phyloP scores from a whole-genome alignment of 441 rosid genomes.

The Euphorbia celastroides region DNA sequence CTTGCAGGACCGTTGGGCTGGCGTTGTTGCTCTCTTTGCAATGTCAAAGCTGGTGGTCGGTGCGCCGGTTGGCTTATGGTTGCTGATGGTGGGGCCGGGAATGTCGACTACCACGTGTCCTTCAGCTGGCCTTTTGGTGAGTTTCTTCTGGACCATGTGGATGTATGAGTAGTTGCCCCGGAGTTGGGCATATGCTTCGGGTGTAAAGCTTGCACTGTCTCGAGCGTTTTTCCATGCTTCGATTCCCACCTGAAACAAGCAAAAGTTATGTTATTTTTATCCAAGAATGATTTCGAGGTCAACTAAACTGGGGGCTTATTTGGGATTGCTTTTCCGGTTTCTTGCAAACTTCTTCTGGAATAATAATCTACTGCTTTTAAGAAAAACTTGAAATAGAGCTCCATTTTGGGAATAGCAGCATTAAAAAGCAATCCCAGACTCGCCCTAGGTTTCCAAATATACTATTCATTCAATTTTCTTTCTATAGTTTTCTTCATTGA shows the following conservation, averaged over 20 bases:
- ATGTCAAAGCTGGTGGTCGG: slow-evolving; percentile 43
- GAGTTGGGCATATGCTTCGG: slow-evolving; percentile 85
- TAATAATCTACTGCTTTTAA: too few relatives aligned
- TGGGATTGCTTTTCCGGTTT: too few relatives aligned
- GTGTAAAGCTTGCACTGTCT: slow-evolving; percentile 82
- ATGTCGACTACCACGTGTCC: slow-evolving; percentile 64
- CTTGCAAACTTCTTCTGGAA: too few relatives aligned
- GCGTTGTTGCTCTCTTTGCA: slow-evolving; percentile 24
- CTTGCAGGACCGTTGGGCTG: slow-evolving; percentile 40
- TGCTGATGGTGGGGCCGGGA: slow-evolving; percentile 26
- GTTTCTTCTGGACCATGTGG: slow-evolving; percentile 77
- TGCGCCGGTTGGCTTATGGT: slow-evolving; percentile 39
- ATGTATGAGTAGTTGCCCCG: slow-evolving; percentile 89
- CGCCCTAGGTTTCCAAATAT: too few relatives aligned
- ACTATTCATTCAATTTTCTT: too few relatives aligned
- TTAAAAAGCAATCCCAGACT: too few relatives aligned
- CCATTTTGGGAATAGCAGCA: too few relatives aligned
- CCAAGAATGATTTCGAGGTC: too few relatives aligned
- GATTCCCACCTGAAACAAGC: slow-evolving; percentile 59
- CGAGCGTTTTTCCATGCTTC: slow-evolving; percentile 77
- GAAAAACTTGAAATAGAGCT: too few relatives aligned
- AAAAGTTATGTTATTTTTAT: background rate
- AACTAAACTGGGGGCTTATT: too few relatives aligned
- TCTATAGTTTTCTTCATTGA: too few relatives aligned
- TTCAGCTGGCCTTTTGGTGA: slow-evolving; percentile 35